Percentiles rank a stretch among this genome's conserved stretches.
Conservation (phyloP, 2,329 filamentous ascomycete genomes). For the Beauveria brongniartii region DNA sequence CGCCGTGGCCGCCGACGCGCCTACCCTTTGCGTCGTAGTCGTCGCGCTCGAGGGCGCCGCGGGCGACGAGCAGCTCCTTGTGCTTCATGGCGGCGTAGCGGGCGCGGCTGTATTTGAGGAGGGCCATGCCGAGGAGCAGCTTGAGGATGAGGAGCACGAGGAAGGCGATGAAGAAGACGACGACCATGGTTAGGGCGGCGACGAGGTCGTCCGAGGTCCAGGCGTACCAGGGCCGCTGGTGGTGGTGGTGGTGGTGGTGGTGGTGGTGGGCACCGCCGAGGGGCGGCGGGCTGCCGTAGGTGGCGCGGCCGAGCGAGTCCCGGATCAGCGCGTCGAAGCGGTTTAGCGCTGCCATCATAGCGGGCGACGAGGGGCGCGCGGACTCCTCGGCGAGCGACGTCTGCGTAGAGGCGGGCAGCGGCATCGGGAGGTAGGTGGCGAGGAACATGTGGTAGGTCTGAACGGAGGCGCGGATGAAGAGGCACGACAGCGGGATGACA, state of each 20-base stretch:
- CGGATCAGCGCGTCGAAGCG: constrained; percentile 70
- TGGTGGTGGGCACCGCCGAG: constrained; percentile 18
- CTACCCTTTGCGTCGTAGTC: constrained; percentile 63
- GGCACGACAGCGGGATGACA: constrained; percentile 83
- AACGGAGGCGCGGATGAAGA: constrained; percentile 89
- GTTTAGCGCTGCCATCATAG: constrained; percentile 68
- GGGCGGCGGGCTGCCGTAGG: constrained; percentile 50
- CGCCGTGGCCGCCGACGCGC: constrained; percentile 71
- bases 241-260: constrained; percentile 24
- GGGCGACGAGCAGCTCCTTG: constrained; percentile 46
- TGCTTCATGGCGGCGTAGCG: constrained; percentile 76
- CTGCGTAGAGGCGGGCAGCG: constrained; percentile 56
- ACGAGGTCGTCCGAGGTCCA: constrained; percentile 67
- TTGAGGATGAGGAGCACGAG: constrained; percentile 78
- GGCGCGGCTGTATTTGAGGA: constrained; percentile 70
- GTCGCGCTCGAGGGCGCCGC: constrained; percentile 40
- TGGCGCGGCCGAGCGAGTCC: constrained; percentile 65
- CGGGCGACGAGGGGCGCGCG: constrained; percentile 57
- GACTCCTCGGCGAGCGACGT: constrained; percentile 59
- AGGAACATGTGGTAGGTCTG: constrained; percentile 99
- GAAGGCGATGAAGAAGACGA: constrained; percentile 79
- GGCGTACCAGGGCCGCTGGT: constrained; percentile 37
- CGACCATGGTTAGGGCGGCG: constrained; percentile 69
- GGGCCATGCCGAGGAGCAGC: constrained; percentile 77
- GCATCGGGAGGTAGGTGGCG: constrained; percentile 73